Base-by-base conservation (phyloP, 192 early-diverging fungal species). In the Rhizoclosmatium sp. region DNA sequence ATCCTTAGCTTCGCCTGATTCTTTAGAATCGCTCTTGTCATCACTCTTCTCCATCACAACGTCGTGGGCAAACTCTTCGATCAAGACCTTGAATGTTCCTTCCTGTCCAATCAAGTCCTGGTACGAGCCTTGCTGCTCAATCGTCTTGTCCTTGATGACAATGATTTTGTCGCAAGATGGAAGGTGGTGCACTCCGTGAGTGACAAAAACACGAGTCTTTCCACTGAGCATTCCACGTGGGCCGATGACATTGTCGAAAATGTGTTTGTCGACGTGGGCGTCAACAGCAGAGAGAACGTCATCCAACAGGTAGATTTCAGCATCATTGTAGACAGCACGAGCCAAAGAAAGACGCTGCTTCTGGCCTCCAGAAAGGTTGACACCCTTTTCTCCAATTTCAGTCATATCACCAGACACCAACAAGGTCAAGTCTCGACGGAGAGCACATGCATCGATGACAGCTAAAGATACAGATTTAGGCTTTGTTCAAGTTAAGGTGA, bases 271-370 rank as follows among this genome's bases (percentile, higher is more conserved):
- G 1, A 80, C 79, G 31, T 80, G 79, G 4, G 75, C 65, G 69
- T 70, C 80, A 21, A 70, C 80, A 3, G 92, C 93, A 69, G 90
- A 92, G 66, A 97, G 78, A 21, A 92, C 93, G 59, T 95, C 95
- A 65, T 96, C 95, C n/a, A 75, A 47, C 0, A 96, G 73, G 21
- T 91, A 88, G 31, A 95, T 88, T 47, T 94, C 93, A 1, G 92
- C 87, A 65, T 77, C 70, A 68, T 82, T 56, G 73, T 58, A 66
- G 0, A 82, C 80, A 10, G 82, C 61, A 56, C 82, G 7, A 84
- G 92, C 93, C 87, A 95, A 58, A 19, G 70, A 39, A 39, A 98
- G 88, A 0, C 95, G 88, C 42, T 92, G 90, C 42, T 91, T 91
- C 84, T 98, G 96, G 0, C 95, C 95, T 16, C 94, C 87, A 45